Evolutionary conservation across 2,329 filamentous ascomycete species (phyloP).

Genomic region (Colletotrichum ledebouriae): DNA sequence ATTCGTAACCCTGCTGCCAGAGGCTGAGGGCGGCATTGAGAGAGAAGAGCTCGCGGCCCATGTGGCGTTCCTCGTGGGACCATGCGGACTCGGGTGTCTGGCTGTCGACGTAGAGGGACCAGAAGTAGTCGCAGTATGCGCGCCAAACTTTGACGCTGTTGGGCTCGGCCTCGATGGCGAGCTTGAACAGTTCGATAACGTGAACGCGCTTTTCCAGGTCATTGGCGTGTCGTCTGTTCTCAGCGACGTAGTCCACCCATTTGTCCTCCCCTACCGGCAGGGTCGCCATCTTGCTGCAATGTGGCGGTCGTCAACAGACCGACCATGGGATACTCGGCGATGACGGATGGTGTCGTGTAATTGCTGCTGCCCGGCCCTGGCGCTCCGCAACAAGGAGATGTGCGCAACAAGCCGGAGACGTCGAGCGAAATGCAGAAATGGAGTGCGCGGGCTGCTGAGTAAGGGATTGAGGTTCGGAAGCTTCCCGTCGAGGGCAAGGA

Average conservation of each 20-base stretch:
- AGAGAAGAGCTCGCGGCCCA: slow-evolving; percentile 80
- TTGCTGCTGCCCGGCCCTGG: not conserved
- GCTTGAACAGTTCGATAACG: slow-evolving; percentile 79
- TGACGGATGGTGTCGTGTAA: not conserved
- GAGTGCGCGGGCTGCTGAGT: not conserved
- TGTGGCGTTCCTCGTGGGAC: slow-evolving; percentile 75
- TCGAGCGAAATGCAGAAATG: not conserved
- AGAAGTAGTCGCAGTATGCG: slow-evolving; percentile 83
- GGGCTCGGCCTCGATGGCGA: slow-evolving; percentile 78
- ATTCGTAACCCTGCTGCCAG: slow-evolving; percentile 79
- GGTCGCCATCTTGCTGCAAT: slow-evolving; percentile 57
- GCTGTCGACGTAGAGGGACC: slow-evolving; percentile 76
- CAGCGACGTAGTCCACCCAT: slow-evolving; percentile 83
- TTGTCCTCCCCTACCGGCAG: slow-evolving; percentile 78
- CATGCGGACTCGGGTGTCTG: slow-evolving; percentile 68
- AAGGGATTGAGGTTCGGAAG: not conserved
- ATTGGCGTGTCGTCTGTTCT: slow-evolving; percentile 72
- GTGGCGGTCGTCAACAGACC: slow-evolving; percentile 39
- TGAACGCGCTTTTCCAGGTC: slow-evolving; percentile 76
- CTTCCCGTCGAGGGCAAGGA: slow-evolving; percentile 2
- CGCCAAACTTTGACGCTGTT: slow-evolving; percentile 82
- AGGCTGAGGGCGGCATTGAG: slow-evolving; percentile 75
- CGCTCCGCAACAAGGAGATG: not conserved
- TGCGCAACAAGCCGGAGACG: not conserved
- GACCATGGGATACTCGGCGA: slow-evolving; percentile 35